phyloP scores from a whole-genome alignment of 202 grass and related monocot species.

The Carex arenaria region DNA sequence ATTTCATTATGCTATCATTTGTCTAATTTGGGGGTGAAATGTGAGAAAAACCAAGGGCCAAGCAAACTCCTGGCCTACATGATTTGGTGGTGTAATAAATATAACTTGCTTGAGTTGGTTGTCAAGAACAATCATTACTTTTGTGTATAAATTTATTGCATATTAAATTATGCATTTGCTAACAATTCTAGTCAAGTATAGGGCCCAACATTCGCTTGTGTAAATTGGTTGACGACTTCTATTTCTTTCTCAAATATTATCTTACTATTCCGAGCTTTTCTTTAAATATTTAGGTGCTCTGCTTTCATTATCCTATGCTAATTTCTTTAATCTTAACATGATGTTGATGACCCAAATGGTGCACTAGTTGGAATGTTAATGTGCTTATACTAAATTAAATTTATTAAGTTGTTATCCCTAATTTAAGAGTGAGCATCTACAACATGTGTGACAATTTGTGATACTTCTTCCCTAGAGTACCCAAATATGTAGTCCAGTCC shows the following conservation, averaged over 20 bases:
- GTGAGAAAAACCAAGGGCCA: conserved; percentile 1
- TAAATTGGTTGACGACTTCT: conserved; percentile 6
- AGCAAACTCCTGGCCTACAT: conserved; percentile 26
- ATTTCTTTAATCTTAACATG: conserved; percentile 14
- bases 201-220: neutral
- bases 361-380: neutral
- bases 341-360: neutral
- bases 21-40: neutral
- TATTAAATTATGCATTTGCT: conserved; percentile 14
- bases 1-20: conserved; percentile 1
- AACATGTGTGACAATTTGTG: neutral
- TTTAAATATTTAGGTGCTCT: neutral
- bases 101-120: conserved; percentile 18
- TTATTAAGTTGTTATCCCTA: neutral
- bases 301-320: neutral
- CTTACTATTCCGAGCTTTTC: neutral
- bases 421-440: neutral
- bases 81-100: conserved; percentile 20
- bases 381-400: neutral
- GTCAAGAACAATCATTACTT: conserved; percentile 23
- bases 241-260: neutral
- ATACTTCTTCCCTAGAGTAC: neutral
- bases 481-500: neutral
- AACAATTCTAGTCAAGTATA: conserved; percentile 6
- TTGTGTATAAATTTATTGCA: neutral